Conservation (phyloP, 1,284 basidiomycete species). For the Stereum hirsutum region DNA sequence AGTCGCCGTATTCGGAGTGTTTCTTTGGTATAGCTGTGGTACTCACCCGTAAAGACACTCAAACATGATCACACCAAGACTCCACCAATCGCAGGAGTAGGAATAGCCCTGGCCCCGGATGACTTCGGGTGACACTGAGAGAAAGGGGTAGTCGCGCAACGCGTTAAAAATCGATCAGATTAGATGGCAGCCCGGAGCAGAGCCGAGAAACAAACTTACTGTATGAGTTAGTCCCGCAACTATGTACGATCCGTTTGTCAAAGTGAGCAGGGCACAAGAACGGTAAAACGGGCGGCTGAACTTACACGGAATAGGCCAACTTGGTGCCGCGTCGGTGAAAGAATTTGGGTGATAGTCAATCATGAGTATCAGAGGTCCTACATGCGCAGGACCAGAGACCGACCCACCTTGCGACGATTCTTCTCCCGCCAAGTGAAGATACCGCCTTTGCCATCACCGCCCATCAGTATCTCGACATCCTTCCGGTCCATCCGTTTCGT, state of each 20-base stretch:
- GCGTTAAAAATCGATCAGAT: not conserved
- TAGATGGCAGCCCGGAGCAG: constrained; percentile 4
- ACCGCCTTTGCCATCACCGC: constrained; percentile 66
- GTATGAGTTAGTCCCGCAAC: constrained; percentile 86
- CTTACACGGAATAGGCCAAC: constrained; percentile 92
- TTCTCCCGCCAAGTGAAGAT: constrained; percentile 93
- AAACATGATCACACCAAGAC: constrained; percentile 88
- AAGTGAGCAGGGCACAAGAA: constrained; percentile 15
- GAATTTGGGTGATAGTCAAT: constrained; percentile 10
- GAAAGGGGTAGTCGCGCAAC: constrained; percentile 4
- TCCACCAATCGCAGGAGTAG: constrained; percentile 98
- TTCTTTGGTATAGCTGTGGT: constrained; percentile 10
- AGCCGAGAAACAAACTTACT: constrained; percentile 51
- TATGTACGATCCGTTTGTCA: too few relatives aligned
- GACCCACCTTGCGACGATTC: constrained; percentile 74
- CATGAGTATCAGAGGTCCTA: too few relatives aligned
- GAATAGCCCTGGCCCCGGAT: constrained; percentile 90
- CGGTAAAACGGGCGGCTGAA: constrained; percentile 11
- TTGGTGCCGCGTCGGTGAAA: constrained; percentile 22
- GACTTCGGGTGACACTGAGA: constrained; percentile 87
- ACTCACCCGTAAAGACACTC: constrained; percentile 83
- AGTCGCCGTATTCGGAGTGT: constrained; percentile 15
- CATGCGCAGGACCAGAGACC: constrained; percentile 4
- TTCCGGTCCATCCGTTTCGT: constrained; percentile 70
- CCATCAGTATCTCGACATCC: constrained; percentile 75